phyloP scores from a whole-genome alignment of 2,329 filamentous ascomycete species.

The Cladosporium halotolerans region DNA sequence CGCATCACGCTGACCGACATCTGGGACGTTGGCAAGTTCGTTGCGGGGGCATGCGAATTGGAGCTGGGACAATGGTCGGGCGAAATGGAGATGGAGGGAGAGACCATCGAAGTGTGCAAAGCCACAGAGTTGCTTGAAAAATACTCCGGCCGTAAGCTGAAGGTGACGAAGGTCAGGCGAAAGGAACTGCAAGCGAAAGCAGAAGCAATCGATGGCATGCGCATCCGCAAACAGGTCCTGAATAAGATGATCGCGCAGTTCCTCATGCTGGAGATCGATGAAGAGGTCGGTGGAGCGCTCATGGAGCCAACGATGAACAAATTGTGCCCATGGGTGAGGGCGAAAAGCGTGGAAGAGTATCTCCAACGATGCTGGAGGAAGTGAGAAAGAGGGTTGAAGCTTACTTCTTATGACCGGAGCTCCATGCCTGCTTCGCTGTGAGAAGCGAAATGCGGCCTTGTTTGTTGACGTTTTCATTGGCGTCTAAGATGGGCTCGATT shows the following conservation, averaged over 20 bases:
- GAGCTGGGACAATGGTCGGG: slow-evolving; percentile 42
- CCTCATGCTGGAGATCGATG: not conserved
- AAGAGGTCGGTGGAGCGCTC: not conserved
- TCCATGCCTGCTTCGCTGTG: no score
- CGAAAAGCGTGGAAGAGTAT: not conserved
- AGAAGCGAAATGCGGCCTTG: no score
- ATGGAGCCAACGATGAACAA: not conserved
- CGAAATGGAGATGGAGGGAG: slow-evolving; percentile 31
- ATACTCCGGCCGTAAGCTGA: not conserved
- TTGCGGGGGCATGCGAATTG: slow-evolving; percentile 33
- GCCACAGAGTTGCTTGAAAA: not conserved
- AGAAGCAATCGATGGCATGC: not conserved
- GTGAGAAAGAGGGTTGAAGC: not conserved
- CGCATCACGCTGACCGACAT: slow-evolving; percentile 44
- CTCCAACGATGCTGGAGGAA: not conserved
- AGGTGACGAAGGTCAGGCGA: not conserved
- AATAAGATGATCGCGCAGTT: not conserved
- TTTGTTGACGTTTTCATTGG: no score
- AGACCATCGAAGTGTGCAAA: slow-evolving; percentile 5
- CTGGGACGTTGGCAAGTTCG: slow-evolving; percentile 43
- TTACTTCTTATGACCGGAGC: no score
- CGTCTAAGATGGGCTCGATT: no score
- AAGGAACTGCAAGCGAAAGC: not conserved
- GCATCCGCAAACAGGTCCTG: not conserved
- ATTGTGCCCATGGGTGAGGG: not conserved